Percentiles rank a stretch among this genome's conserved stretches.
phyloP scores from a whole-genome alignment of 2,329 filamentous ascomycete species.

The Aspergillus sp. region DNA sequence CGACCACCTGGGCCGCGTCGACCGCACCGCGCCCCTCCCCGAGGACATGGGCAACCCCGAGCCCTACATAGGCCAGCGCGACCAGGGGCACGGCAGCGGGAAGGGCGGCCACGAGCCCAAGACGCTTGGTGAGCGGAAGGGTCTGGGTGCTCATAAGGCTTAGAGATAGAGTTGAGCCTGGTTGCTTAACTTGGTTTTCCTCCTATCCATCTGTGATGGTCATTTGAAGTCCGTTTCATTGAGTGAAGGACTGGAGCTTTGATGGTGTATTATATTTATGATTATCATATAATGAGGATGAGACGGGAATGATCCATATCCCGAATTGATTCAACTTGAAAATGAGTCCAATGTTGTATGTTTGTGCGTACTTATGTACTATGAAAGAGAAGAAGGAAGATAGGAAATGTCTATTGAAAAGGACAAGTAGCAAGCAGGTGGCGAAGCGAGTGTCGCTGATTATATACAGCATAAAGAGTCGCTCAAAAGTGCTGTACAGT shows the following conservation, averaged over 20 bases:
- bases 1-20: slow-evolving; percentile 34
- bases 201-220: neutral
- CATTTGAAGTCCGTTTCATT: neutral
- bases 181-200: neutral
- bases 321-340: neutral
- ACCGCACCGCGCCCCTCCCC: slow-evolving; percentile 42
- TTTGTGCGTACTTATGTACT: neutral
- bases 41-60: slow-evolving; percentile 36
- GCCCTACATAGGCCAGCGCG: slow-evolving; percentile 31
- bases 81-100: slow-evolving; percentile 34
- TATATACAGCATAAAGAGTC: neutral
- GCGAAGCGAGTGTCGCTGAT: neutral
- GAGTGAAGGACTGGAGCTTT: slow-evolving; percentile 3
- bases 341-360: neutral
- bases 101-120: slow-evolving; percentile 45
- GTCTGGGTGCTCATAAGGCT: slow-evolving; percentile 30
- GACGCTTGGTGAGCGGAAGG: slow-evolving; percentile 41
- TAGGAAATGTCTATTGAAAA: neutral
- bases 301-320: neutral
- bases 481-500: slow-evolving; percentile 17
- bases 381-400: neutral
- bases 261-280: neutral
- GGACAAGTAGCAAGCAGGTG: neutral
- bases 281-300: neutral
- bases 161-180: neutral